Evolutionary conservation across 2,329 filamentous ascomycete species (phyloP), one percentile per base, ranked within the genome.

Genomic region (Monilinia fructigena): DNA sequence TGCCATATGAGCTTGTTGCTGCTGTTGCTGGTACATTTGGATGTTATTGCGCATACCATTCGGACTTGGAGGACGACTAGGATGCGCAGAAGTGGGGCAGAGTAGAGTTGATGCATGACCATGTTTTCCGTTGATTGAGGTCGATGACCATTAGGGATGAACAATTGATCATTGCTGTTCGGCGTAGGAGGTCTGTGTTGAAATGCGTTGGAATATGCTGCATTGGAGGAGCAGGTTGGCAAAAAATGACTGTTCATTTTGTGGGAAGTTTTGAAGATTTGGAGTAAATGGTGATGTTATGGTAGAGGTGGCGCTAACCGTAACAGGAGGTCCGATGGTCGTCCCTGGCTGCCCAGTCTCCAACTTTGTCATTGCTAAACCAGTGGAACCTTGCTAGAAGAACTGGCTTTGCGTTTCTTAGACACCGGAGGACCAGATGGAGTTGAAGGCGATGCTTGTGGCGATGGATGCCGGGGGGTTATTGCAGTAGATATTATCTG

Each of bases 341-440:
- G 38, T 70, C 70, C 28, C 73, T 63, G 65, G 8, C 50, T 79
- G 79, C 65, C 76, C 80, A 2, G 86, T 88, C 71, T 95, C 90
- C 47, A 95, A 81, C 65, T 87, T 87, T 2, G 93, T 96, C 93
- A 97, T 96, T 10, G 89, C 85, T 72, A 96, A 78, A 20, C 86
- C 88, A 23, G 85, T 87, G 0, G 90, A 18, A 96, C 80, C 76
- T 91, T 91, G 45, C 81, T 78, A 20, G 86, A 85, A 52, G 83
- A 83, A 75, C 89, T 93, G 7, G 89, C 87, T 77, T 96, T 97
- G 69, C 93, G 85, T 79, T 93, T 93, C 81, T 96, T 97, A 54
- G 86, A 84, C 45, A 82, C 82, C 2, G 90, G 90, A 1, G 90
- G 90, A 0, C 87, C 89, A 42, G 82, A 79, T 63, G 87, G 83